These are phyloP conservation scores for Cryphonectria naterciae DNA, from an alignment of 2,329 filamentous ascomycete genomes.

Conservation along the genomic window DNA sequence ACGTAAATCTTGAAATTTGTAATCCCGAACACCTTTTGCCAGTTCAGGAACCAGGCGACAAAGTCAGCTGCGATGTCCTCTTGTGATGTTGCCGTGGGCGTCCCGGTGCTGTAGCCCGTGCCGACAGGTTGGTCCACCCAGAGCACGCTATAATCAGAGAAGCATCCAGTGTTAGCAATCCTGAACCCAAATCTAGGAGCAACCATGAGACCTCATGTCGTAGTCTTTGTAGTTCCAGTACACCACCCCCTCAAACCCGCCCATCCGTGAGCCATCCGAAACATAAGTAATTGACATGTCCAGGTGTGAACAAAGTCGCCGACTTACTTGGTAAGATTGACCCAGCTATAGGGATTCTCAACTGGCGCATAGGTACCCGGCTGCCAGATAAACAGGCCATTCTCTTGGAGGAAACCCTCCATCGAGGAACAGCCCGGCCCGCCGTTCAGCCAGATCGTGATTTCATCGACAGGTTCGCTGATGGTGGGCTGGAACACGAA, in stretches of 20 bases:
- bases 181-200: background rate
- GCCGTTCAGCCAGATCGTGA: slow-evolving; percentile 24
- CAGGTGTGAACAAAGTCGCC: background rate
- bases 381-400: slow-evolving; percentile 14
- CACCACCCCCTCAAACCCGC: background rate
- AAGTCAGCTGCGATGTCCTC: slow-evolving; percentile 18
- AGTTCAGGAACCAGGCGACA: slow-evolving; percentile 13
- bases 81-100: slow-evolving; percentile 5
- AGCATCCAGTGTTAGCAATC: background rate
- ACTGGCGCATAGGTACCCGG: slow-evolving; percentile 16
- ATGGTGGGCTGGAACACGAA: slow-evolving; percentile 19
- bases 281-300: background rate
- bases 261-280: background rate
- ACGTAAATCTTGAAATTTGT: slow-evolving; percentile 50
- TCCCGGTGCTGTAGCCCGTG: slow-evolving; percentile 11
- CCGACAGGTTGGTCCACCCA: slow-evolving; percentile 16
- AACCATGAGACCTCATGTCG: background rate
- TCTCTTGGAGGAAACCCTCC: slow-evolving; percentile 20
- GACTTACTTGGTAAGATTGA: slow-evolving; percentile 17
- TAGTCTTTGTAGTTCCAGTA: background rate
- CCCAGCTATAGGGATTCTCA: slow-evolving; percentile 22
- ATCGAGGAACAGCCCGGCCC: slow-evolving; percentile 22
- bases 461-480: slow-evolving; percentile 14
- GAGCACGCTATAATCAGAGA: background rate
- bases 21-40: slow-evolving; percentile 16